phyloP scores from a whole-genome alignment of 176 grass and related monocot species.

The Bonia amplexicaulis region DNA sequence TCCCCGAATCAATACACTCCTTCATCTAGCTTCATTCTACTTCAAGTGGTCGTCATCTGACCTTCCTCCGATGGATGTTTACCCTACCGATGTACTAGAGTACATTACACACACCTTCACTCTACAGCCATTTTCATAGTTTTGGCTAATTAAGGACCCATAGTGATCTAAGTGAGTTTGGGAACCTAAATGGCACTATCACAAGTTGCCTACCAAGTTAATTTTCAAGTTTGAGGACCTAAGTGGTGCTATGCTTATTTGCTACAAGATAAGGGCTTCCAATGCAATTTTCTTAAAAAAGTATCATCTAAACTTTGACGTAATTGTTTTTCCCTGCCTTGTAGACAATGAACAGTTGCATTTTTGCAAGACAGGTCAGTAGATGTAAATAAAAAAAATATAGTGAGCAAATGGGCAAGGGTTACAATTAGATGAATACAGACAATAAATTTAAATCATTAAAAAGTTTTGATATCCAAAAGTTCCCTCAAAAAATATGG shows the following conservation, averaged over 20 bases:
- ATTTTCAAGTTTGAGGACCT: not conserved
- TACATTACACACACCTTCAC: not conserved
- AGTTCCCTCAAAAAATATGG: not conserved
- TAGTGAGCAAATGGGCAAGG: not conserved
- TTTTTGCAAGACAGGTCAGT: not conserved
- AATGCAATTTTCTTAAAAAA: not conserved
- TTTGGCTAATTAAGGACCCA: not conserved
- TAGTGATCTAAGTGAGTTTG: not conserved
- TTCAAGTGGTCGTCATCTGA: no score
- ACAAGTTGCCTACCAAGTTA: not conserved
- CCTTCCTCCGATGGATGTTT: no score
- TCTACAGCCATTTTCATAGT: not conserved
- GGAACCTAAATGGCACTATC: not conserved
- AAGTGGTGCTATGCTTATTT: not conserved
- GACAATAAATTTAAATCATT: not conserved
- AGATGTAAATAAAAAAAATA: not conserved
- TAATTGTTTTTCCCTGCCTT: not conserved
- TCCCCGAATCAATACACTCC: no score
- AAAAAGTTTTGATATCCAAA: not conserved
- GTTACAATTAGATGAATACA: not conserved
- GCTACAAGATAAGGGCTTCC: not conserved
- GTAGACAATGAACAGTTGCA: not conserved
- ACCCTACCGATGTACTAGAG: no score
- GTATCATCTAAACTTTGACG: not conserved
- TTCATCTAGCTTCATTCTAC: no score